These are phyloP conservation scores for Jacaranda mimosifolia DNA, from an alignment of 257 asterid genomes.

Conservation along the genomic window DNA sequence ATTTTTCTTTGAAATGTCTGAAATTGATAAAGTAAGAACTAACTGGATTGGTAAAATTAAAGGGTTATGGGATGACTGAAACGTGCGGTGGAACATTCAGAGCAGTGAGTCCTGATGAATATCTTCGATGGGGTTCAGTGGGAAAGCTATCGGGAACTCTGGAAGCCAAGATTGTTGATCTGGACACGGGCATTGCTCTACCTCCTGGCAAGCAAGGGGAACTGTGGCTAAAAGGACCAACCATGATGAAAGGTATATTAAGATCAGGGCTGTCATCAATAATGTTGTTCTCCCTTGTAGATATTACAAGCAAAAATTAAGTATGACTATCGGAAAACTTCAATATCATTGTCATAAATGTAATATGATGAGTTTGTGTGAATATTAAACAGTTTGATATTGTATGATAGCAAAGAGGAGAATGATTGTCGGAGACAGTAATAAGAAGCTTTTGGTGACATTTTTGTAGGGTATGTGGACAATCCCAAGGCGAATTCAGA, in stretches of 20 bases:
- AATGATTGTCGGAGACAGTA: neutral
- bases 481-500: slow-evolving; percentile 54
- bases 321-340: too few species aligned
- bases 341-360: too few species aligned
- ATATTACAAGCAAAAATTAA: too few species aligned
- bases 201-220: slow-evolving; percentile 67
- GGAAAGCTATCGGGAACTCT: slow-evolving; percentile 46
- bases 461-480: slow-evolving; percentile 51
- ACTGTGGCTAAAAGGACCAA: slow-evolving; percentile 67
- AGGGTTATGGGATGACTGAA: slow-evolving; percentile 84
- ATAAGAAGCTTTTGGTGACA: neutral
- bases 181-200: slow-evolving; percentile 48
- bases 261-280: neutral
- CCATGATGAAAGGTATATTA: slow-evolving; percentile 63
- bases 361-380: too few species aligned
- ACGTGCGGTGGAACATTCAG: slow-evolving; percentile 51
- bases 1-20: neutral
- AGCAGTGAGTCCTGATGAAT: slow-evolving; percentile 46
- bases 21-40: neutral
- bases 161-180: slow-evolving; percentile 68
- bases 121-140: slow-evolving; percentile 49
- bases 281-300: too few species aligned
- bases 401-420: neutral
- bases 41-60: neutral
- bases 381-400: neutral